phyloP scores from a whole-genome alignment of 2,329 filamentous ascomycete species.

The Fusarium graminum region DNA sequence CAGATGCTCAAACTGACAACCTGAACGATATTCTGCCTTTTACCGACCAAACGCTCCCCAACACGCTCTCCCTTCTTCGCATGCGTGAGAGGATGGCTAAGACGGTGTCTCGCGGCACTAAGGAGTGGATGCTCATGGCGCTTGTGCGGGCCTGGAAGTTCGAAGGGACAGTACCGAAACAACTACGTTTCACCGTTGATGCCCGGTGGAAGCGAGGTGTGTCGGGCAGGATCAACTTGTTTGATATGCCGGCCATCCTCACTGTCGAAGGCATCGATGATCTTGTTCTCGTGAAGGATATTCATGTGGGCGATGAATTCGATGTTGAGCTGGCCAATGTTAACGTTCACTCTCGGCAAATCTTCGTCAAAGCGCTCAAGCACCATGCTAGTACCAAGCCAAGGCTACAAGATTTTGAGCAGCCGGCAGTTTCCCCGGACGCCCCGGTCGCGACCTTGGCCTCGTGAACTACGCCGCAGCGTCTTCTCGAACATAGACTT shows the following conservation, averaged over 20 bases:
- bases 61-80: slow-evolving; percentile 63
- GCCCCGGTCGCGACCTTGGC: slow-evolving; percentile 28
- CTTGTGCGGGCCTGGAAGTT: slow-evolving; percentile 71
- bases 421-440: slow-evolving; percentile 35
- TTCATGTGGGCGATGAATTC: slow-evolving; percentile 65
- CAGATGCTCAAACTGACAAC: slow-evolving; percentile 49
- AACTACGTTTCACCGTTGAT: slow-evolving; percentile 63
- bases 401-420: slow-evolving; percentile 10
- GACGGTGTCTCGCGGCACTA: slow-evolving; percentile 58
- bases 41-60: slow-evolving; percentile 55
- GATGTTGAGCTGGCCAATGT: slow-evolving; percentile 68
- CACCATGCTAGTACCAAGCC: slow-evolving; percentile 18
- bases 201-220: slow-evolving; percentile 54
- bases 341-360: slow-evolving; percentile 61
- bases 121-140: slow-evolving; percentile 71
- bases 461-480: slow-evolving; percentile 36
- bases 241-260: slow-evolving; percentile 61
- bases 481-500: slow-evolving; percentile 23
- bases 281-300: slow-evolving; percentile 57
- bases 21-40: slow-evolving; percentile 62
- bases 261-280: slow-evolving; percentile 56
- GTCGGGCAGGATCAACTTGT: slow-evolving; percentile 64
- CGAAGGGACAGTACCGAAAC: slow-evolving; percentile 62
- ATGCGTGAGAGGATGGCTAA: slow-evolving; percentile 66
- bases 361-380: slow-evolving; percentile 62